A percentile compares a stretch with the other conserved stretches of the same genome.
These are phyloP conservation scores for Schoenoplectus tabernaemontani DNA, from an alignment of 202 grass and related monocot species.

Conservation along the genomic window DNA sequence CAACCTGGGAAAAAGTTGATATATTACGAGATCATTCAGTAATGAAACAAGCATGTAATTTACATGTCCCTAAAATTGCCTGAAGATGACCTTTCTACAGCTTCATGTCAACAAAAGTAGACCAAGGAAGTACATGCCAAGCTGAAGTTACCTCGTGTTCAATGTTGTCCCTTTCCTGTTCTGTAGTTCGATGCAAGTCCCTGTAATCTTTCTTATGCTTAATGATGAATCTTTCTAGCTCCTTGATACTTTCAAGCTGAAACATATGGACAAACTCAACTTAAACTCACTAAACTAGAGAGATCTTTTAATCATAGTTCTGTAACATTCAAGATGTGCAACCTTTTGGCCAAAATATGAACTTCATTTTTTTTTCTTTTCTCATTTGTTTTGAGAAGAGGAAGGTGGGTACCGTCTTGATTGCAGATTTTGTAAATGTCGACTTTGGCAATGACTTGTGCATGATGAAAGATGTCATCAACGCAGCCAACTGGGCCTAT, in stretches of 20 bases:
- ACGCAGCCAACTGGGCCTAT: conserved; percentile 57
- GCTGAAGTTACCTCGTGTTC: conserved; percentile 73
- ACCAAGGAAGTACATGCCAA: not conserved
- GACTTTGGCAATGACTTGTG: conserved; percentile 51
- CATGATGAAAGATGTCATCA: conserved; percentile 85
- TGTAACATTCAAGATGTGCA: not conserved
- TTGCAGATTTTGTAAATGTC: conserved; percentile 58
- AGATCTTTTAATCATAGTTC: not conserved
- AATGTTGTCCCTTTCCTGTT: conserved; percentile 93
- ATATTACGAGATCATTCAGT: conserved; percentile 9
- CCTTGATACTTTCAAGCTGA: conserved; percentile 77
- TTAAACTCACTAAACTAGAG: not conserved
- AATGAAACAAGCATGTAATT: not conserved
- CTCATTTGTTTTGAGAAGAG: not conserved
- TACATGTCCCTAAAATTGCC: not conserved
- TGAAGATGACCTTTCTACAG: not conserved
- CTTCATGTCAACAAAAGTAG: not conserved
- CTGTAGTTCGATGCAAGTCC: conserved; percentile 76
- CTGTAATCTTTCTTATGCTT: conserved; percentile 88
- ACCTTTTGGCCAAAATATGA: not conserved
- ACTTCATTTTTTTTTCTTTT: not conserved
- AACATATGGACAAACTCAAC: not conserved
- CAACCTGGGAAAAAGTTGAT: conserved; percentile 42
- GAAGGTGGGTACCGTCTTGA: conserved; percentile 55
- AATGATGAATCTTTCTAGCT: conserved; percentile 71